A percentile compares a stretch with the other conserved stretches of the same genome.
These are phyloP conservation scores for Mesembryanthemum crystallinum DNA, from an alignment of 148 eudicot genomes.

Conservation along the genomic window DNA sequence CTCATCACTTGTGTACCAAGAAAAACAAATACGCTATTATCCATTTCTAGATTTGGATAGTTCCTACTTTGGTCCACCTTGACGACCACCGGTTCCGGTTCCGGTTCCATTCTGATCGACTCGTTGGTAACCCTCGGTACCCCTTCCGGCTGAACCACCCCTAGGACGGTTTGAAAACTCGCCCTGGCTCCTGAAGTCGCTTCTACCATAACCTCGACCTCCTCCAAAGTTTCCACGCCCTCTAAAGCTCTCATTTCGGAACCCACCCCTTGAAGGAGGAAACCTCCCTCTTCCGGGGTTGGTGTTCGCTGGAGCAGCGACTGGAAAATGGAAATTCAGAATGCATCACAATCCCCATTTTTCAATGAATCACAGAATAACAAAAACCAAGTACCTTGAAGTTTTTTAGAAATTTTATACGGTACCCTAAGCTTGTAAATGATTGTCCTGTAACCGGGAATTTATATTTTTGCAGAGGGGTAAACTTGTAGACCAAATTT, in stretches of 20 bases:
- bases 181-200: constrained; percentile 23
- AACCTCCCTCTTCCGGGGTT: constrained; percentile 54
- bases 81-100: constrained; percentile 28
- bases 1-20: neutral
- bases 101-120: constrained; percentile 44
- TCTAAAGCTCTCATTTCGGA: constrained; percentile 41
- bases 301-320: constrained; percentile 28
- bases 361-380: neutral
- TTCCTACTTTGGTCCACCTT: constrained; percentile 25
- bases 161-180: constrained; percentile 29
- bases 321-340: neutral
- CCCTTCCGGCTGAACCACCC: constrained; percentile 23
- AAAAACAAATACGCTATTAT: neutral
- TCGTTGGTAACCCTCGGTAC: constrained; percentile 44
- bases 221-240: constrained; percentile 42
- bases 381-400: too few species aligned
- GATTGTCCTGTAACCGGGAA: too few species aligned
- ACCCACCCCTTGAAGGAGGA: constrained; percentile 44
- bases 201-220: constrained; percentile 41
- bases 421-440: too few species aligned
- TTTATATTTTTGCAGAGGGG: too few species aligned
- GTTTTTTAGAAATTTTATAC: too few species aligned
- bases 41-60: neutral
- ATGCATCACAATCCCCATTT: neutral
- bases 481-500: too few species aligned